Evolutionary conservation across 768 basidiomycete species (phyloP).

Genomic region (Lactarius vividus): DNA sequence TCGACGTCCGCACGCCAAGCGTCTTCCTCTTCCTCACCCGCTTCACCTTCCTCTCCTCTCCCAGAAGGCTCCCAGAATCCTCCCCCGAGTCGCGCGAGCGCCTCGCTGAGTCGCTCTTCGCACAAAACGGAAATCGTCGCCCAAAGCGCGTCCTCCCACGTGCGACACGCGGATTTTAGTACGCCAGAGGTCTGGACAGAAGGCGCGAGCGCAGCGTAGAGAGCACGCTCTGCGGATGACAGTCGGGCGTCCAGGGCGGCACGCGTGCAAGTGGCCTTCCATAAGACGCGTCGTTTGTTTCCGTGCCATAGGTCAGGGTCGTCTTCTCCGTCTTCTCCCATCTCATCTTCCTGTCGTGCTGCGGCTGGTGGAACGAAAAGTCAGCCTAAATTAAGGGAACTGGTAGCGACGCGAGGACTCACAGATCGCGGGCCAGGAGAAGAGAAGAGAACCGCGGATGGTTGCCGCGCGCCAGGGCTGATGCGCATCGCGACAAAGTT

Average conservation of each 20-base stretch:
- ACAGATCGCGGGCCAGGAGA: slow-evolving; percentile 75
- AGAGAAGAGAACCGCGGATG: slow-evolving; percentile 77
- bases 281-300: slow-evolving; percentile 72
- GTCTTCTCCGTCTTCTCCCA: slow-evolving; percentile 45
- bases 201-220: slow-evolving; percentile 85
- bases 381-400: slow-evolving; percentile 1
- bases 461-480: slow-evolving; percentile 93
- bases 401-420: slow-evolving; percentile 29
- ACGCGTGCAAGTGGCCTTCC: slow-evolving; percentile 84
- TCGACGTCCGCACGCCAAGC: slow-evolving; percentile 68
- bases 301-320: slow-evolving; percentile 60
- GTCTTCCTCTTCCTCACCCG: slow-evolving; percentile 42
- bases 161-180: slow-evolving; percentile 71
- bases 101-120: slow-evolving; percentile 73
- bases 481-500: slow-evolving; percentile 75
- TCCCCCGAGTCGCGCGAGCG: slow-evolving; percentile 60
- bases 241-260: slow-evolving; percentile 70
- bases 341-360: slow-evolving; percentile 44
- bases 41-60: slow-evolving; percentile 35
- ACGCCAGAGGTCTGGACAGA: slow-evolving; percentile 61
- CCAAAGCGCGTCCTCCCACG: slow-evolving; percentile 98
- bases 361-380: slow-evolving; percentile 43
- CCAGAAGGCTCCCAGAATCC: slow-evolving; percentile 79
- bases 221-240: slow-evolving; percentile 65
- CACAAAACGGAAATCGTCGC: slow-evolving; percentile 78